Evolutionary conservation across 768 basidiomycete species (phyloP).

Genomic region (Lanmaoa rubissima): DNA sequence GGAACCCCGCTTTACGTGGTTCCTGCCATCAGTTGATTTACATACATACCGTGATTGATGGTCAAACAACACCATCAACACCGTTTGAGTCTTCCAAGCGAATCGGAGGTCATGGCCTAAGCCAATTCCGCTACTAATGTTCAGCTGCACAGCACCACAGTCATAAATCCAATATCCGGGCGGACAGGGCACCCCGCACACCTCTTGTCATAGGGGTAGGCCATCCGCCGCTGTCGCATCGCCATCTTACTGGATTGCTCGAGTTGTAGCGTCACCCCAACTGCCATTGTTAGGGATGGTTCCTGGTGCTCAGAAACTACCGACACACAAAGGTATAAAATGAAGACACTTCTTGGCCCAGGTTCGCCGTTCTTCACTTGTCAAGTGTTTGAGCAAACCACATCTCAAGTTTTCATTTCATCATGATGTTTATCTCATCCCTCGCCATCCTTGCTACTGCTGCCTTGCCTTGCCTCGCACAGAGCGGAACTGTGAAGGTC

Average conservation of each 20-base stretch:
- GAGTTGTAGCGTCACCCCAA: no score
- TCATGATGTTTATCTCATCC: neutral
- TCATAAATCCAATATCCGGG: no score
- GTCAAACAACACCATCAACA: constrained; percentile 21
- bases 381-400: neutral
- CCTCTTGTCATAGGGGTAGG: neutral
- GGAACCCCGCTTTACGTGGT: constrained; percentile 53
- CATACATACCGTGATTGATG: constrained; percentile 25
- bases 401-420: neutral
- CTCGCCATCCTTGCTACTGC: neutral
- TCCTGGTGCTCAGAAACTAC: neutral
- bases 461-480: neutral
- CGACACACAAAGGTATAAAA: neutral
- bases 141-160: no score
- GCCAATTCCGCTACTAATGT: no score
- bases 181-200: neutral
- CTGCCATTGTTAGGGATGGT: neutral
- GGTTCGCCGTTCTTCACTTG: neutral
- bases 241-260: neutral
- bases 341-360: neutral
- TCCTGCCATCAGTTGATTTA: constrained; percentile 60
- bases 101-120: no score
- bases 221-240: neutral
- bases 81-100: no score
- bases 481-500: neutral